Percentiles rank a stretch among this genome's conserved stretches.
phyloP scores from a whole-genome alignment of 495 filamentous ascomycete species.

The Chaetomium fimeti region DNA sequence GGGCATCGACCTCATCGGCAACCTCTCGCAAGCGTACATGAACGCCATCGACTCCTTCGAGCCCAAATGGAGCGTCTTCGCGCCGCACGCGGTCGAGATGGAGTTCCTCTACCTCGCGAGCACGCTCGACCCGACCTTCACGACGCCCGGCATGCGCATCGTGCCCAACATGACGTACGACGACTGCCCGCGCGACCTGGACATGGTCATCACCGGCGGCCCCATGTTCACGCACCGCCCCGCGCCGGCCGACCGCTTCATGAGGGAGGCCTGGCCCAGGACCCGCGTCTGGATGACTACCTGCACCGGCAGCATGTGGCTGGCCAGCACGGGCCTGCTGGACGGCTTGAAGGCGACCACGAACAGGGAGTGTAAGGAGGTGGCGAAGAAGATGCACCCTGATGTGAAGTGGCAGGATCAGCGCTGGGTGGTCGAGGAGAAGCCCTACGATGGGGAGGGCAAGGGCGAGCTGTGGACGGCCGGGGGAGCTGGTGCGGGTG shows the following conservation, averaged over 20 bases:
- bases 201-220: neutral
- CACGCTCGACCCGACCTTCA: slow-evolving; percentile 22
- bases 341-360: neutral
- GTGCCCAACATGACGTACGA: slow-evolving; percentile 3
- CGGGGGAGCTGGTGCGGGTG: slow-evolving; percentile 29
- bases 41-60: slow-evolving; percentile 10
- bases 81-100: slow-evolving; percentile 22
- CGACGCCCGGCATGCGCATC: slow-evolving; percentile 19
- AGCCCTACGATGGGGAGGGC: neutral
- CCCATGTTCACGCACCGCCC: neutral
- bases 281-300: slow-evolving; percentile 7
- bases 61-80: slow-evolving; percentile 1
- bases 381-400: slow-evolving; percentile 13
- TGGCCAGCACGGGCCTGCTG: neutral
- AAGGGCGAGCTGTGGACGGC: slow-evolving; percentile 34
- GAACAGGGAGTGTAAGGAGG: neutral
- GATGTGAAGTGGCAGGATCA: slow-evolving; percentile 27
- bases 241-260: slow-evolving; percentile 2
- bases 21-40: slow-evolving; percentile 26
- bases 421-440: slow-evolving; percentile 28
- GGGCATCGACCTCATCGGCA: slow-evolving; percentile 30
- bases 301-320: slow-evolving; percentile 24
- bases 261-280: slow-evolving; percentile 6
- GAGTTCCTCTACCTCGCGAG: slow-evolving; percentile 30
- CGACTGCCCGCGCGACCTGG: slow-evolving; percentile 5